phyloP scores from a whole-genome alignment of 176 grass and related monocot genomes.

The Bothriochloa decipiens region DNA sequence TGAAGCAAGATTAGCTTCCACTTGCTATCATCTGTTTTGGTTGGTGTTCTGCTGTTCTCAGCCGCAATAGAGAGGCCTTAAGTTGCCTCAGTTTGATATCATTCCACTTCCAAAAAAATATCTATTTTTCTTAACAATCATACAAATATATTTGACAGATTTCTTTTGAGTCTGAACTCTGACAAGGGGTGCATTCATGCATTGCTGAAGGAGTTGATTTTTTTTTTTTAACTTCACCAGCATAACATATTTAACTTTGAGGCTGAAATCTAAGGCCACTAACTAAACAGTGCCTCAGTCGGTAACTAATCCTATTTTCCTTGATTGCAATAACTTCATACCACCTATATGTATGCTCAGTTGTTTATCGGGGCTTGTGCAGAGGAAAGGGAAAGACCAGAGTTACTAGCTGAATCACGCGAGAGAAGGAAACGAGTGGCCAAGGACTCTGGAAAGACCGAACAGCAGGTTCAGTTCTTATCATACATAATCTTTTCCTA shows the following conservation, averaged over 20 bases:
- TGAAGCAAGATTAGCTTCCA: neutral
- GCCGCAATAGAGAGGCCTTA: neutral
- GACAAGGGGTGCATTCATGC: neutral
- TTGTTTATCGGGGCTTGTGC: constrained; percentile 19
- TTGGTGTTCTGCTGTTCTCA: neutral
- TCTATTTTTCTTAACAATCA: neutral
- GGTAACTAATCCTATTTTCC: neutral
- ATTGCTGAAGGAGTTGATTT: neutral
- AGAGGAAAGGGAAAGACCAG: constrained; percentile 94
- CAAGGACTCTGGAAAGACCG: constrained; percentile 80
- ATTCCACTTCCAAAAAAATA: neutral
- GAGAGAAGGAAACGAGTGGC: constrained; percentile 84
- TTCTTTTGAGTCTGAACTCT: neutral
- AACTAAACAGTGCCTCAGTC: neutral
- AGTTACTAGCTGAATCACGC: constrained; percentile 80
- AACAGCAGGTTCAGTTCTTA: constrained; percentile 67
- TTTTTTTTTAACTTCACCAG: no score
- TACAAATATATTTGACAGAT: neutral
- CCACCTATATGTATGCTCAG: constrained; percentile 11
- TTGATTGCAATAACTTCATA: neutral
- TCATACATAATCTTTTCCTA: neutral
- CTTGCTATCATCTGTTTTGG: constrained; percentile 4
- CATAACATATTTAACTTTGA: constrained; percentile 1
- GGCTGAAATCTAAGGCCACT: neutral
- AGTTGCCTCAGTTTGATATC: constrained; percentile 8